A percentile compares a stretch with the other conserved stretches of the same genome.
Evolutionary conservation across 1,139 yeast genomes (phyloP).

Genomic region (Blastobotrys persicus): DNA sequence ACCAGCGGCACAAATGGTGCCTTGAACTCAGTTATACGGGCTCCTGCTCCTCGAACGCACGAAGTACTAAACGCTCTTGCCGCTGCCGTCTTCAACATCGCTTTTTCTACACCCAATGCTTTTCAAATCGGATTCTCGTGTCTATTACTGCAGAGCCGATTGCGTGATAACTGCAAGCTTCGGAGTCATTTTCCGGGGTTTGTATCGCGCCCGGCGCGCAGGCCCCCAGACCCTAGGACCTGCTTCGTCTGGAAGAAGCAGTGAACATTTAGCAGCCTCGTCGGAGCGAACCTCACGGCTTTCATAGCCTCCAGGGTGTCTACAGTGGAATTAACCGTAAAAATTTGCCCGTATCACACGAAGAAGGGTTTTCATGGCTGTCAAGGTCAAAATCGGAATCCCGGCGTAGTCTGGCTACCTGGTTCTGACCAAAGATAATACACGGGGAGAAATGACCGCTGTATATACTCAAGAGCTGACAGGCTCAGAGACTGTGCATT

Average conservation of each 20-base stretch:
- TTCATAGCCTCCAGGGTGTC: too few relatives aligned
- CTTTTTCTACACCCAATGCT: background rate
- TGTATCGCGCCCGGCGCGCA: background rate
- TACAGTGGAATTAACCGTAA: too few relatives aligned
- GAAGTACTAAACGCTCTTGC: constrained; percentile 11
- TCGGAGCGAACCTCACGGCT: too few relatives aligned
- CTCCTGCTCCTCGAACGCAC: background rate
- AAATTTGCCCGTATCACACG: too few relatives aligned
- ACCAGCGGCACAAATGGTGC: constrained; percentile 60
- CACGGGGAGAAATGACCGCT: background rate
- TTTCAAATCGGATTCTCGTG: background rate
- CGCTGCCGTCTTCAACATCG: constrained; percentile 4
- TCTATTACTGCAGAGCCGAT: background rate
- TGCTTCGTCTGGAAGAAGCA: too few relatives aligned
- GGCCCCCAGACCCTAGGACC: too few relatives aligned
- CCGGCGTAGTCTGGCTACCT: too few relatives aligned
- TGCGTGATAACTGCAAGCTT: background rate
- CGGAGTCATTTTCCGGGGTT: background rate
- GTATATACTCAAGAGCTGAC: constrained; percentile 13
- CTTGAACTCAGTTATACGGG: constrained; percentile 16
- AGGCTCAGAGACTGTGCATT: constrained; percentile 5
- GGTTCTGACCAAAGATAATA: too few relatives aligned
- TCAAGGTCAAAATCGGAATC: too few relatives aligned
- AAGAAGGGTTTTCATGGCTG: too few relatives aligned
- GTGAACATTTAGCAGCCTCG: too few relatives aligned